These are phyloP conservation scores for Asclepias syriaca DNA, from an alignment of 257 asterid genomes.

Conservation along the genomic window DNA sequence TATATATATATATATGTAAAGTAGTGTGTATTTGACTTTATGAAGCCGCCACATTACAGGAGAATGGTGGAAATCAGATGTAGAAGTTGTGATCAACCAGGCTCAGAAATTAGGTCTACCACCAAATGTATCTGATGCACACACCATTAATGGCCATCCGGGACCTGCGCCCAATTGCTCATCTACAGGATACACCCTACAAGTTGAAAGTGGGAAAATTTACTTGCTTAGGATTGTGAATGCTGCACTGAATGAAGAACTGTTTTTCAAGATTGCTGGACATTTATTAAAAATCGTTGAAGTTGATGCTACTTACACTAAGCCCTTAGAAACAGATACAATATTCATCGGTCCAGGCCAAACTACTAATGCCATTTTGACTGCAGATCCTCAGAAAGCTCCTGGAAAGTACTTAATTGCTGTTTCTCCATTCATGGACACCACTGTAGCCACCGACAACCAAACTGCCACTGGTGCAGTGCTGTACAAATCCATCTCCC, in stretches of 20 bases:
- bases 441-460: conserved; percentile 51
- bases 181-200: conserved; percentile 48
- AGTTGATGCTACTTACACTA: conserved; percentile 61
- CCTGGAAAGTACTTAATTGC: conserved; percentile 46
- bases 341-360: conserved; percentile 75
- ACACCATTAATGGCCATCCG: conserved; percentile 49
- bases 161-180: conserved; percentile 67
- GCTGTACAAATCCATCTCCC: conserved; percentile 35
- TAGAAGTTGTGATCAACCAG: conserved; percentile 34
- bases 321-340: conserved; percentile 61
- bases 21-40: not conserved
- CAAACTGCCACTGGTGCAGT: conserved; percentile 43
- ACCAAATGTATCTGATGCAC: conserved; percentile 33
- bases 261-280: conserved; percentile 66
- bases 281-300: conserved; percentile 58
- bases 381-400: conserved; percentile 41
- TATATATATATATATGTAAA: no score
- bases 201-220: conserved; percentile 56
- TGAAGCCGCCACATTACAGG: conserved; percentile 16
- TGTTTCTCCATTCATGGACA: conserved; percentile 71
- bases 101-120: conserved; percentile 26
- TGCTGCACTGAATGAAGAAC: conserved; percentile 63
- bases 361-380: conserved; percentile 52
- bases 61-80: conserved; percentile 41
- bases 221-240: conserved; percentile 59